Percentiles rank a stretch among this genome's conserved stretches.
These are phyloP conservation scores for Coniochaeta pulveracea DNA, from an alignment of 2,329 filamentous ascomycete genomes.

Conservation along the genomic window DNA sequence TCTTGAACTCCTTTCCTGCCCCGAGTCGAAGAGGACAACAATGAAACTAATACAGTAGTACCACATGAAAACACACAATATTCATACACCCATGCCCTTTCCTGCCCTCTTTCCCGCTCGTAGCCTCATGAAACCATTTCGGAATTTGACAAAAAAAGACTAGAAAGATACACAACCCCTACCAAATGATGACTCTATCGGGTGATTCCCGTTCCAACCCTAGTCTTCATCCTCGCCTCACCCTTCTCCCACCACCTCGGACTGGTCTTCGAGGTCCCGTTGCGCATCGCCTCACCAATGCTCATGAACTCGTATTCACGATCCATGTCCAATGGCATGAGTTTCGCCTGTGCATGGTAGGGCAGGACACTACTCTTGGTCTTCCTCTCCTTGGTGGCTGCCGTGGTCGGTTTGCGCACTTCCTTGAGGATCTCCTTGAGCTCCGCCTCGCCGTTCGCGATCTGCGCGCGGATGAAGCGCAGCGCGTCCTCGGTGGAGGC, in stretches of 20 bases:
- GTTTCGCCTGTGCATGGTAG: constrained; percentile 23
- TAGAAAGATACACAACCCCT: too few species aligned
- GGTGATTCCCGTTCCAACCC: constrained; percentile 3
- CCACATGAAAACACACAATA: too few species aligned
- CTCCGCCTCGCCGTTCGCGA: constrained; percentile 62
- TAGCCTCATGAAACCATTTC: too few species aligned
- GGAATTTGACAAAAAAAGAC: too few species aligned
- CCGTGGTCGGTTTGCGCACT: constrained; percentile 5
- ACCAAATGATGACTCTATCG: too few species aligned
- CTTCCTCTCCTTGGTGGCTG: constrained; percentile 3
- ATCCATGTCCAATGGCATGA: constrained; percentile 26
- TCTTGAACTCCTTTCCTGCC: too few species aligned
- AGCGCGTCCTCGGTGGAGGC: constrained; percentile 35
- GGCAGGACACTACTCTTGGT: constrained; percentile 18
- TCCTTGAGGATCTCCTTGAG: constrained; percentile 53
- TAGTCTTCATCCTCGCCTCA: constrained; percentile 1
- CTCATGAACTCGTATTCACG: constrained; percentile 25
- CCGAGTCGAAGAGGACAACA: too few species aligned
- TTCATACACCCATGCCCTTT: too few species aligned
- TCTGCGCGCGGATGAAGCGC: constrained; percentile 74
- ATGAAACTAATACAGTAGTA: too few species aligned
- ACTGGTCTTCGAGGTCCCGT: constrained; percentile 9
- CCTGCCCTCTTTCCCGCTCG: too few species aligned
- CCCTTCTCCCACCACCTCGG: not conserved
- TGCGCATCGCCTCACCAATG: constrained; percentile 22